These are phyloP conservation scores for Vinca major DNA, from an alignment of 305 asterid species.

Conservation along the genomic window DNA sequence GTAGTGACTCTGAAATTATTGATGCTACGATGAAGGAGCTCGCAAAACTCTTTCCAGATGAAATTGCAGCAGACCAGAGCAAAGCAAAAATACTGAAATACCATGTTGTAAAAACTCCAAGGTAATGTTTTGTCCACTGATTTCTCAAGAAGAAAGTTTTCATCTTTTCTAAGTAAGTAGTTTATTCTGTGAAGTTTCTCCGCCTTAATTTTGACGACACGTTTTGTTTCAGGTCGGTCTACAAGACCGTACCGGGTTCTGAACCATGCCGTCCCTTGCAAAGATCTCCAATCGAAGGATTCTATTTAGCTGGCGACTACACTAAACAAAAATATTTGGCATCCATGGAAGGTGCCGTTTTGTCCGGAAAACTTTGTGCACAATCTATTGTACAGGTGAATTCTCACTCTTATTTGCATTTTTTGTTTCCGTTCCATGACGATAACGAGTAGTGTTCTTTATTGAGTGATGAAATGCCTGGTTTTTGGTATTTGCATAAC, in stretches of 20 bases:
- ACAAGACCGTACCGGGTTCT: constrained; percentile 85
- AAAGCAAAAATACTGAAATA: constrained; percentile 91
- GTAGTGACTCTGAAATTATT: constrained; percentile 75
- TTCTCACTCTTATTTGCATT: not conserved
- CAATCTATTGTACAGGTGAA: constrained; percentile 86
- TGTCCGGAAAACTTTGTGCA: constrained; percentile 95
- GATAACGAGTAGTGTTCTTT: no score
- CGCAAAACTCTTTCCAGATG: constrained; percentile 83
- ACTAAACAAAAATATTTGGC: constrained; percentile 98
- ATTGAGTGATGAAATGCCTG: no score
- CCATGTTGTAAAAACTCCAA: constrained; percentile 89
- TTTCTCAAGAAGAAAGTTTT: no score
- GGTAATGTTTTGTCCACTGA: constrained; percentile 23
- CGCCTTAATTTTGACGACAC: not conserved
- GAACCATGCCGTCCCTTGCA: constrained; percentile 96
- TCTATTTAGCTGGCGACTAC: constrained; percentile 95
- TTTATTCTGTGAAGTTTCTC: not conserved
- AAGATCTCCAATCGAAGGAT: constrained; percentile 79
- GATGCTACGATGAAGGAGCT: constrained; percentile 97
- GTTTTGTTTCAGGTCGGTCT: constrained; percentile 58
- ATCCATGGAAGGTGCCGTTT: constrained; percentile 98
- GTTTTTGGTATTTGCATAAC: no score
- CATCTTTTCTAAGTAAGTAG: no score
- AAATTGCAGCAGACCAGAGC: constrained; percentile 93
- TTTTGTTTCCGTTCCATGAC: no score